Conservation (phyloP, 805 yeast genomes). For the Starmera caribaea region DNA sequence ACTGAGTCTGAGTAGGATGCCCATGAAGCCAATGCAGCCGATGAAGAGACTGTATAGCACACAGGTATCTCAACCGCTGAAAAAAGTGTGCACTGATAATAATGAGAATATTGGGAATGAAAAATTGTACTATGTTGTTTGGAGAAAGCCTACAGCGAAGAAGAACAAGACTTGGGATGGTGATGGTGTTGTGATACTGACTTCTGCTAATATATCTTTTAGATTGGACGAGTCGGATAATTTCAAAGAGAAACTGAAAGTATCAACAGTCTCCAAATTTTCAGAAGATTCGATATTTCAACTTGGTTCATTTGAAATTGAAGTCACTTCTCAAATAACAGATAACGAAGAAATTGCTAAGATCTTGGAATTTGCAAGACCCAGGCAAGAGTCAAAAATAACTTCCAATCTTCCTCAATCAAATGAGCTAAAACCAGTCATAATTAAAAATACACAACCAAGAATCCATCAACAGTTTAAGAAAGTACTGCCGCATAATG, state of each 20-base stretch:
- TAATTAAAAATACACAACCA: slow-evolving; percentile 6
- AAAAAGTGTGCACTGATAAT: neutral
- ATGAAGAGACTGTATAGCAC: neutral
- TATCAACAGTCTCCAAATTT: slow-evolving; percentile 12
- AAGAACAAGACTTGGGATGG: slow-evolving; percentile 95
- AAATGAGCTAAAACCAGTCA: slow-evolving; percentile 5
- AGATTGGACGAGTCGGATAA: slow-evolving; percentile 23
- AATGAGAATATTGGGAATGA: neutral
- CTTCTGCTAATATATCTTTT: slow-evolving; percentile 17
- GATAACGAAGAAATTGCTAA: slow-evolving; percentile 15
- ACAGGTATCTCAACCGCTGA: slow-evolving; percentile 3
- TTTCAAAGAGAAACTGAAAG: slow-evolving; percentile 17
- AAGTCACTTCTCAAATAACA: slow-evolving; percentile 39
- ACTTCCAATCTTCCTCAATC: slow-evolving; percentile 4
- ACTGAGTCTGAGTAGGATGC: neutral
- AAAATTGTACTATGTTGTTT: slow-evolving; percentile 13
- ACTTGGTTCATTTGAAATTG: slow-evolving; percentile 54
- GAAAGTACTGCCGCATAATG: slow-evolving; percentile 14
- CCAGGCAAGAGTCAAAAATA: slow-evolving; percentile 2
- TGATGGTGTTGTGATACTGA: slow-evolving; percentile 55
- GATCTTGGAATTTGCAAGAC: slow-evolving; percentile 5
- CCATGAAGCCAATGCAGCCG: too few relatives aligned
- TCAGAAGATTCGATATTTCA: slow-evolving; percentile 31
- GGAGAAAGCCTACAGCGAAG: slow-evolving; percentile 59
- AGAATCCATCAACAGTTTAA: slow-evolving; percentile 15